Conservation (phyloP, 805 yeast species). For the Ogataea salicorniae region DNA sequence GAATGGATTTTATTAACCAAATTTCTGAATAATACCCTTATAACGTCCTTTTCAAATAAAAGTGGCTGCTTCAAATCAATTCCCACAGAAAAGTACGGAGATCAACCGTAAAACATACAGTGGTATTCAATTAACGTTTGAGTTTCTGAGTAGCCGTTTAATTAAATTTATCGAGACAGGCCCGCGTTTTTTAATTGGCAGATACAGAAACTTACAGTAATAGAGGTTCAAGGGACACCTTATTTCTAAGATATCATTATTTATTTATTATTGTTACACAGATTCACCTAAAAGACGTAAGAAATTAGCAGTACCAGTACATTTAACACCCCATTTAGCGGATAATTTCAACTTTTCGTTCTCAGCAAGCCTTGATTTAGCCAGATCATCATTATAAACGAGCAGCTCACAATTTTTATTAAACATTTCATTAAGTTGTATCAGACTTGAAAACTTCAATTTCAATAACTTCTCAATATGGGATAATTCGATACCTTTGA, state of each 20-base stretch:
- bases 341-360: constrained; percentile 22
- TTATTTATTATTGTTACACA: not conserved
- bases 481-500: constrained; percentile 27
- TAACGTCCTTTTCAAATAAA: no score
- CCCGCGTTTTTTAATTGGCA: no score
- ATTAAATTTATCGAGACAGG: no score
- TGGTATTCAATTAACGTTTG: no score
- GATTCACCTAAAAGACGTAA: constrained; percentile 3
- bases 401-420: constrained; percentile 49
- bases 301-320: constrained; percentile 11
- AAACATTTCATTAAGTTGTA: constrained; percentile 46
- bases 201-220: no score
- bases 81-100: no score
- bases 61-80: no score
- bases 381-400: constrained; percentile 35
- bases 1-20: not conserved
- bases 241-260: not conserved
- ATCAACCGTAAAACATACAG: no score
- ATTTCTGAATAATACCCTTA: not conserved
- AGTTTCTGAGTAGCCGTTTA: no score
- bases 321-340: constrained; percentile 19
- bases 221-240: no score
- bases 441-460: constrained; percentile 37
- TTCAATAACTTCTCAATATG: constrained; percentile 48
- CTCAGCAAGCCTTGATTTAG: constrained; percentile 8